Base-by-base conservation (phyloP, 1,284 basidiomycete species). In the Hypsizygus ulmarius region DNA sequence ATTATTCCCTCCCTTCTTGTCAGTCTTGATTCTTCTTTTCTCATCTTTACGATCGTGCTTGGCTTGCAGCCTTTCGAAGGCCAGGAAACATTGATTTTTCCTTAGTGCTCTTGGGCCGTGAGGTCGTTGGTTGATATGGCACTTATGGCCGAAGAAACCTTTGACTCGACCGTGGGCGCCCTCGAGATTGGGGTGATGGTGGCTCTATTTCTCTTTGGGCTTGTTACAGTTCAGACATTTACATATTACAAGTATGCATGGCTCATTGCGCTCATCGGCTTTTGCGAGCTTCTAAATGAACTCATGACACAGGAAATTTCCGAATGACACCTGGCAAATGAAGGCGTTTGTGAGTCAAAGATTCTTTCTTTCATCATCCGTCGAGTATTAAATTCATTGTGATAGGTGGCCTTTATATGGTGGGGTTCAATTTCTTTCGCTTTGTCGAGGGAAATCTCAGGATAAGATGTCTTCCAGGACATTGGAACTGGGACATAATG, bases 121-220 rank as follows among this genome's bases (percentile, higher is more conserved):
- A 25, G 21, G 21, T 7, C n/a, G n/a, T n/a, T n/a, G n/a, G 21
- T 25, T 25, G 38, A 8, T n/a, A n/a, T 3, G 27, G n/a, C 18
- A n/a, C 11, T 29, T 28, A 25, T 16, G 37, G n/a, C 14, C n/a
- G 28, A 35, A 16, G 32, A 21, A 3, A 16, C 33, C 12, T 40
- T 48, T 7, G 34, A 30, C 21, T 14, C 39, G 15, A 53, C 41
- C 2, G 14, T 50, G n/a, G 52, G 52, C 8, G 52, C 49, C 9
- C 42, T 50, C n/a, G 45, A 53, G 36, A 49, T 50, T 6, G 52
- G 52, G 21, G 40, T 48, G 4, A 46, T 50, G 45, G 36, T 48
- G 8, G 45, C 37, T 2, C 40, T 53, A 5, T 53, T 53, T 42
- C 19, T 53, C 11, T 53, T 53, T 35, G 49, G 52, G 18, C 45